These are phyloP conservation scores for Ustilago curta DNA, from an alignment of 1,284 basidiomycete genomes.

Conservation along the genomic window DNA sequence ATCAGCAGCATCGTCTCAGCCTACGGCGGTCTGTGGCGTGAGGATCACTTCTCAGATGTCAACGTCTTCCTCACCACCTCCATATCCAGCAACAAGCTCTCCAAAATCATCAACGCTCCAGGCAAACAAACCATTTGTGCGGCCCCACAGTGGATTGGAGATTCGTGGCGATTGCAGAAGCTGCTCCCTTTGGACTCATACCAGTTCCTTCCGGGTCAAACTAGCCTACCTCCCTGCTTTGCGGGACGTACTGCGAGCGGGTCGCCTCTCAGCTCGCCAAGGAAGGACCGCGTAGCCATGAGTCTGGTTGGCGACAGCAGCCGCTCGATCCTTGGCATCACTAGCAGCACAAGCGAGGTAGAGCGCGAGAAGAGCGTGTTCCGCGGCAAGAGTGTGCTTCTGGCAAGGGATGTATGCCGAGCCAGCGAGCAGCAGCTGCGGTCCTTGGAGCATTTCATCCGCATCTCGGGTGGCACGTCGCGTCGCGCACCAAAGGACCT, in stretches of 20 bases:
- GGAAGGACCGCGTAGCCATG: conserved; percentile 30
- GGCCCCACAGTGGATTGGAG: conserved; percentile 86
- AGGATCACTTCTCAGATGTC: conserved; percentile 81
- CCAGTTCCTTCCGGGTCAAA: conserved; percentile 75
- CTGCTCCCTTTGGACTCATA: conserved; percentile 75
- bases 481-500: conserved; percentile 41
- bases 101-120: conserved; percentile 72
- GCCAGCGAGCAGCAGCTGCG: conserved; percentile 67
- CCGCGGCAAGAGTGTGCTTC: conserved; percentile 40
- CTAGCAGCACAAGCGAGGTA: conserved; percentile 5
- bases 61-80: conserved; percentile 80
- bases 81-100: conserved; percentile 36
- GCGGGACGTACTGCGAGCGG: conserved; percentile 31
- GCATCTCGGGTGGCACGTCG: conserved; percentile 31
- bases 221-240: conserved; percentile 50
- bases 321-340: neutral
- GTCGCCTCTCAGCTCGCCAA: conserved; percentile 41
- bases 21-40: conserved; percentile 84
- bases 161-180: conserved; percentile 77
- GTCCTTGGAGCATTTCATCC: conserved; percentile 67
- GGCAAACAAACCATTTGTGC: conserved; percentile 75
- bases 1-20: conserved; percentile 79
- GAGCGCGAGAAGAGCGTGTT: conserved; percentile 25
- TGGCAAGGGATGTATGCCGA: conserved; percentile 51
- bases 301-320: conserved; percentile 17